Evolutionary conservation across 108 stramenopile species (phyloP), one percentile per base, ranked within the genome.

Genomic region (Nitzschia sp.): DNA sequence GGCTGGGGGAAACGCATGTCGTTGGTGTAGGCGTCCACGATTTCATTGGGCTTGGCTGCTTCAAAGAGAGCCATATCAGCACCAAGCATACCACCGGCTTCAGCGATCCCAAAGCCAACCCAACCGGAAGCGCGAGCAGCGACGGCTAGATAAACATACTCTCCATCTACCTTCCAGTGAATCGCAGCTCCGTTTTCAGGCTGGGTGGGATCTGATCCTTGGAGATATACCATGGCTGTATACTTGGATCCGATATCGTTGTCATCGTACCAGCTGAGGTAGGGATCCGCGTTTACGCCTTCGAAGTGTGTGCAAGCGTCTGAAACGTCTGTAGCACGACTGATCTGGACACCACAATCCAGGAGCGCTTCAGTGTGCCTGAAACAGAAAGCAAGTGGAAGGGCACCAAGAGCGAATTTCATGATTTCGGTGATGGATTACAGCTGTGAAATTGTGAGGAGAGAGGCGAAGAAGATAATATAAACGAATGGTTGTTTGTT

Each of bases 1-100:
- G 28, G 32, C 11, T 47, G 57, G 15, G 65, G 60, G 11, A 58
- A n/a, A 0, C 41, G 62, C 2, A 63, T 53, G 11, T 78, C 82
- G 2, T 63, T 36, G 6, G 79, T 76, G 55, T 87, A 63, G 0
- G 80, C 76, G 70, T 87, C 85, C 19, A 72, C 27, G 13, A 87
- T 0, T 25, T 19, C 46, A 1, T 62, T 21, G 17, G 82, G 78
- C 3, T 72, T 60, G 29, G 66, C 57, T 25, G 72, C 58, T 19
- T 63, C 64, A 33, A 68, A 75, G 19, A 69, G 16, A 15, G 73
- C 70, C 50, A 84, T 74, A 47, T 84, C 83, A 1, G 79, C 16
- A 19, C 83, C 83, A 22, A 35, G 25, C 83, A 84, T 84, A 3
- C 76, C 69, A 15, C 75, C 80, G 16, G 60, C 66, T 56, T 77